These are phyloP conservation scores for Leccinum broughii DNA, from an alignment of 768 basidiomycete genomes.

Conservation along the genomic window DNA sequence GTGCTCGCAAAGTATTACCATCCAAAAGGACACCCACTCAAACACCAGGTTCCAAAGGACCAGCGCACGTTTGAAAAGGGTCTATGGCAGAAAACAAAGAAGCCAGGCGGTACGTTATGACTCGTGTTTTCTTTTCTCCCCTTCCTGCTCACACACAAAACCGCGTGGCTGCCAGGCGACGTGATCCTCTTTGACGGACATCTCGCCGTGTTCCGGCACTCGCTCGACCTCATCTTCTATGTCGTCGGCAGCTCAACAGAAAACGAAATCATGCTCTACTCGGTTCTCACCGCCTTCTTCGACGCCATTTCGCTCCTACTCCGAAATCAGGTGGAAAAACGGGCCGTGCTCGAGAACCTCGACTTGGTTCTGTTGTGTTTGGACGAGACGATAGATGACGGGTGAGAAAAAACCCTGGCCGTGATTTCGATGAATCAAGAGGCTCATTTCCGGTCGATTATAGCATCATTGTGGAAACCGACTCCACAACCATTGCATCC, in stretches of 20 bases:
- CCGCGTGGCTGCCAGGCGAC: constrained; percentile 57
- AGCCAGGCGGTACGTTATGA: constrained; percentile 71
- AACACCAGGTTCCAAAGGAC: constrained; percentile 63
- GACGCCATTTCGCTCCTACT: constrained; percentile 87
- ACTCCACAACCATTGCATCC: constrained; percentile 92
- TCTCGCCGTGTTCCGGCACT: constrained; percentile 91
- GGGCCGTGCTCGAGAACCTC: constrained; percentile 90
- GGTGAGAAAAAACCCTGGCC: constrained; percentile 52
- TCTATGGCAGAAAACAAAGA: constrained; percentile 93
- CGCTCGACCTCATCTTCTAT: constrained; percentile 94
- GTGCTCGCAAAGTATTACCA: constrained; percentile 96
- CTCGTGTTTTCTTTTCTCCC: neutral
- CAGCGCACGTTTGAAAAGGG: constrained; percentile 96
- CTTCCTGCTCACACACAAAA: neutral
- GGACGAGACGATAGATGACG: constrained; percentile 98
- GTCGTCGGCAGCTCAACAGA: constrained; percentile 83
- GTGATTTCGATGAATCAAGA: neutral
- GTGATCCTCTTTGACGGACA: constrained; percentile 90
- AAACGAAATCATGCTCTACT: constrained; percentile 94
- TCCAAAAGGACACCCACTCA: constrained; percentile 56
- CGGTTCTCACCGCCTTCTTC: constrained; percentile 79
- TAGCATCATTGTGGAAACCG: constrained; percentile 97
- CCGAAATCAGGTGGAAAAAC: constrained; percentile 92
- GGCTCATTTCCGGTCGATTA: constrained; percentile 13
- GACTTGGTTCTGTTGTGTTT: constrained; percentile 90